Base-by-base conservation (phyloP, 1,284 basidiomycete genomes). In the Cryptococcus sp. region DNA sequence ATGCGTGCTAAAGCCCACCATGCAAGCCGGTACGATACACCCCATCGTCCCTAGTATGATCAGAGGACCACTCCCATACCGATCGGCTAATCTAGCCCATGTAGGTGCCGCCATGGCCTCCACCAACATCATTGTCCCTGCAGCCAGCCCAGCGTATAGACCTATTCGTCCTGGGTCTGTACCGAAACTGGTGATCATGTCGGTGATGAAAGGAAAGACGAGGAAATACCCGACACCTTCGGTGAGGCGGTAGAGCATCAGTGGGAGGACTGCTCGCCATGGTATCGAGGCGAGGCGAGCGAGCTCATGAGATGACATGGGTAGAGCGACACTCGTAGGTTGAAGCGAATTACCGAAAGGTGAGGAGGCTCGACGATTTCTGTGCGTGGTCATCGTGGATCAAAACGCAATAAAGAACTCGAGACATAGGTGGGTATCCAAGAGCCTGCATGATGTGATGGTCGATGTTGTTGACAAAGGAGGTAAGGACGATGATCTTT, bases 191-290 rank as follows among this genome's bases (percentile, higher is more conserved):
- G 57, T 60, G 37, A 65, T 51, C 54, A 61, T 59, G 25, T 56
- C 60, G 7, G 58, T 56, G 33, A 65, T 54, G 44, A 57, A 53
- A 4, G 63, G 63, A 50, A 65, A 65, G 34, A 63, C 51, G 48
- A 58, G 39, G 3, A 42, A 35, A 40, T 56, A 65, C n/a, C 43
- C 47, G 37, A 55, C 46, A 2, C 60, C 54, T 40, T 64, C 62
- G 11, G 52, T 40, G 19, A 58, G 35, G 3, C 57, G 51, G 33
- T 58, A 53, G 5, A 56, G 35, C 18, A 62, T 34, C 12, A 64
- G 32, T 3, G 62, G 62, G 23, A 54, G 16, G 22, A 62, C 37
- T 2, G 23, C 43, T 11, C 35, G 10, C 62, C 62, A 64, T 32
- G 57, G 57, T 10, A 60, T 45, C 9, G 11, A 7, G 9, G 28